These are phyloP conservation scores for Speleostelium caveatum DNA, from an alignment of 78 protist genomes.

Conservation along the genomic window DNA sequence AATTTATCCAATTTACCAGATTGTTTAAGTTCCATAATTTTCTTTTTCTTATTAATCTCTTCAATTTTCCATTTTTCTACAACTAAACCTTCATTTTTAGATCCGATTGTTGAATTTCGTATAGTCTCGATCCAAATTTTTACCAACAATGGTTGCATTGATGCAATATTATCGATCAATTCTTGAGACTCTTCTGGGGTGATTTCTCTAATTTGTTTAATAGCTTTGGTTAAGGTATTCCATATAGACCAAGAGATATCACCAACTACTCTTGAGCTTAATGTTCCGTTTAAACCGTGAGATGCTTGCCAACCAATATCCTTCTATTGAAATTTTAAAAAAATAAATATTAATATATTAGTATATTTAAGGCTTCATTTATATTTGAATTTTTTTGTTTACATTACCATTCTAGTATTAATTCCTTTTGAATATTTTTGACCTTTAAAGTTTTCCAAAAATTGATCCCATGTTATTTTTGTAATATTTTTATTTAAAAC, in stretches of 20 bases:
- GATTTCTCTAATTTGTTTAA: slow-evolving; percentile 47
- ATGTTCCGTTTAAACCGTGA: slow-evolving; percentile 64
- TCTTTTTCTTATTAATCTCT: slow-evolving; percentile 28
- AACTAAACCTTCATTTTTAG: slow-evolving; percentile 58
- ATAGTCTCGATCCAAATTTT: slow-evolving; percentile 54
- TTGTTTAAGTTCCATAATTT: slow-evolving; percentile 48
- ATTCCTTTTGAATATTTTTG: slow-evolving; percentile 59
- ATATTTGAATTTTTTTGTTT: background rate
- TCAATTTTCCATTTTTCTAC: slow-evolving; percentile 68
- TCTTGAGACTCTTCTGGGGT: slow-evolving; percentile 24
- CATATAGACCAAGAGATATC: slow-evolving; percentile 73
- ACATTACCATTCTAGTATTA: slow-evolving; percentile 50
- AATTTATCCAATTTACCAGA: slow-evolving; percentile 58
- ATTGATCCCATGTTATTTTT: slow-evolving; percentile 64
- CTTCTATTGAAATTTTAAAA: slow-evolving; percentile 27
- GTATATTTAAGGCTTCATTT: background rate
- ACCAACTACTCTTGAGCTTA: slow-evolving; percentile 59
- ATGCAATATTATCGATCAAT: slow-evolving; percentile 22
- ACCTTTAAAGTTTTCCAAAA: slow-evolving; percentile 56
- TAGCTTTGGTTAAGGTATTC: slow-evolving; percentile 41
- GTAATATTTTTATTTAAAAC: slow-evolving; percentile 61
- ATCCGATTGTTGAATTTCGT: slow-evolving; percentile 36
- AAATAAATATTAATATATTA: background rate
- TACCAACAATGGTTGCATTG: slow-evolving; percentile 39
- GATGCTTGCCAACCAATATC: slow-evolving; percentile 77